Conservation (phyloP, 2,329 filamentous ascomycete species). For the Stachybotrys chlorohalonatus region DNA sequence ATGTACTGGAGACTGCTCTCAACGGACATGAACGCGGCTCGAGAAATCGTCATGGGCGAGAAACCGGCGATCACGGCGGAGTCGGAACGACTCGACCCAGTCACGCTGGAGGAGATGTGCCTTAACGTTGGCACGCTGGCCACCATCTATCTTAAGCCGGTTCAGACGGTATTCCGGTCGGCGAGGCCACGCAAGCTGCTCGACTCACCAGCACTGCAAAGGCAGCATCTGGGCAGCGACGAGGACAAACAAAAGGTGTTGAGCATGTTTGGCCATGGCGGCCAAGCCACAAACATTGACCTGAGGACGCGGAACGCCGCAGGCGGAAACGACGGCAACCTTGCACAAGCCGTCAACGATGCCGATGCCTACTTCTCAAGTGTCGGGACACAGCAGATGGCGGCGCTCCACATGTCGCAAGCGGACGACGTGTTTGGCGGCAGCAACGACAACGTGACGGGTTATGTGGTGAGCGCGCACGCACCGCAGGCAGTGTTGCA, state of each 20-base stretch:
- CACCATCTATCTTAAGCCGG: slow-evolving; percentile 95
- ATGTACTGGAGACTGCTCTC: slow-evolving; percentile 99
- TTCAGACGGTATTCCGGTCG: slow-evolving; percentile 90
- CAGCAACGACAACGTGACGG: slow-evolving; percentile 40
- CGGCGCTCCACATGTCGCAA: slow-evolving; percentile 56
- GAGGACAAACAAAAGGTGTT: slow-evolving; percentile 50
- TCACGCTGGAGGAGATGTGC: slow-evolving; percentile 93
- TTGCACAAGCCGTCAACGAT: slow-evolving; percentile 67
- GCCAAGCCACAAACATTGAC: slow-evolving; percentile 41
- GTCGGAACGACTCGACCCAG: slow-evolving; percentile 84
- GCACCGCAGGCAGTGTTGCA: slow-evolving; percentile 68
- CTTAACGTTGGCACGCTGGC: slow-evolving; percentile 92
- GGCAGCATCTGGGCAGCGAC: slow-evolving; percentile 47
- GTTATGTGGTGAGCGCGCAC: slow-evolving; percentile 74
- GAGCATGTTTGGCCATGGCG: slow-evolving; percentile 46
- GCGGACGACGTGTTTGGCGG: slow-evolving; percentile 55
- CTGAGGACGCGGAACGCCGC: slow-evolving; percentile 25
- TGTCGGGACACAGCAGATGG: slow-evolving; percentile 66
- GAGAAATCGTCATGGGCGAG: slow-evolving; percentile 88
- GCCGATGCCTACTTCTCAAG: slow-evolving; percentile 86
- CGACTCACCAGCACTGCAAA: slow-evolving; percentile 81
- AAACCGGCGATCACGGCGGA: slow-evolving; percentile 96
- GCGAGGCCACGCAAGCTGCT: slow-evolving; percentile 71
- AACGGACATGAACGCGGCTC: slow-evolving; percentile 80
- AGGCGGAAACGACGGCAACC: slow-evolving; percentile 31